These are phyloP conservation scores for Hsuehochloa calcarea DNA, from an alignment of 176 grass and related monocot species.

Conservation along the genomic window DNA sequence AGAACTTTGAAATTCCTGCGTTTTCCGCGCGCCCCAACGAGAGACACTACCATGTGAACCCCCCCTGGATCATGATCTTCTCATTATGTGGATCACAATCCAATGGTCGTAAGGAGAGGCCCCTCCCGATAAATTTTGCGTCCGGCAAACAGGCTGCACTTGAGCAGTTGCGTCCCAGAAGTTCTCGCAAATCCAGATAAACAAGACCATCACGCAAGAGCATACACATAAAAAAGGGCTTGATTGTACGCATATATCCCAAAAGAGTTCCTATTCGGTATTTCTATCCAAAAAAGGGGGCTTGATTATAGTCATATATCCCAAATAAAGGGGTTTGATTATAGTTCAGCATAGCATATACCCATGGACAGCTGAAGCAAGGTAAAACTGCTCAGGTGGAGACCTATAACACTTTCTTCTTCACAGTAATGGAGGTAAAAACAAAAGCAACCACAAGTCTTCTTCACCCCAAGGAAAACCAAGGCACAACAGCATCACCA, in stretches of 20 bases:
- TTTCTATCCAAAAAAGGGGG: constrained; percentile 10
- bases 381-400: constrained; percentile 13
- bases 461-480: constrained; percentile 15
- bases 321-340: not conserved
- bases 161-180: not conserved
- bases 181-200: not conserved
- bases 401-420: constrained; percentile 36
- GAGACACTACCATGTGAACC: not conserved
- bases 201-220: not conserved
- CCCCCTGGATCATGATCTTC: not conserved
- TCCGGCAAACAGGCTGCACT: not conserved
- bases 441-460: constrained; percentile 21
- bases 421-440: constrained; percentile 44
- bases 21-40: not conserved
- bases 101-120: not conserved
- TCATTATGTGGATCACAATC: not conserved
- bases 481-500: not conserved
- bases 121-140: not conserved
- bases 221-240: constrained; percentile 1
- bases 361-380: constrained; percentile 38
- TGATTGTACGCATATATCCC: not conserved
- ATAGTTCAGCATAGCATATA: constrained; percentile 30
- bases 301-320: constrained; percentile 24
- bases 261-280: not conserved
- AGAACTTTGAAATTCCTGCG: not conserved